Evolutionary conservation across 768 basidiomycete species (phyloP).

Genomic region (Cantharellus cinnabarinus): DNA sequence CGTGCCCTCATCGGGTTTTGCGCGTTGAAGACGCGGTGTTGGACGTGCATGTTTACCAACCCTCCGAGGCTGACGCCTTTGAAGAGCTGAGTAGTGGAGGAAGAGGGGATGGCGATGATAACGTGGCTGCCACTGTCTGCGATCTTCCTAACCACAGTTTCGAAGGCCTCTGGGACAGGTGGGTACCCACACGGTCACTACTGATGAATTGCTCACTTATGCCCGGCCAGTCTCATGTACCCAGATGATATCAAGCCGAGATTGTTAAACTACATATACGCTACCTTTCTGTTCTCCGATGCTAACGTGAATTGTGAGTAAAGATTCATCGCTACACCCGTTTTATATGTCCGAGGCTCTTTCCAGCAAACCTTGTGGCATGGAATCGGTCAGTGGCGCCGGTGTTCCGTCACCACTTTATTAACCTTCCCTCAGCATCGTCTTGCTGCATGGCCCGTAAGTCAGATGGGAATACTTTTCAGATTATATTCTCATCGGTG

Average conservation of each 20-base stretch:
- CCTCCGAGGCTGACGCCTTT: conserved; percentile 35
- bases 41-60: conserved; percentile 79
- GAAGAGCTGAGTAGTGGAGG: conserved; percentile 40
- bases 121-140: conserved; percentile 76
- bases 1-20: conserved; percentile 29
- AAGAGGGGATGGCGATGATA: conserved; percentile 47
- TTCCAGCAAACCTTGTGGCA: conserved; percentile 64
- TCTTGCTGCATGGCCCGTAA: conserved; percentile 75
- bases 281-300: conserved; percentile 83
- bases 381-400: conserved; percentile 53
- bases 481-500: background rate
- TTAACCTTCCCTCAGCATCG: conserved; percentile 26
- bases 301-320: conserved; percentile 62
- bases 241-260: conserved; percentile 61
- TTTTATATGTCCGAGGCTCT: background rate
- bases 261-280: conserved; percentile 84
- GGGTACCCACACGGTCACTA: conserved; percentile 5
- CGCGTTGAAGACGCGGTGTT: conserved; percentile 39
- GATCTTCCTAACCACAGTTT: conserved; percentile 65
- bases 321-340: background rate
- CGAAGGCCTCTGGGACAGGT: conserved; percentile 73
- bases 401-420: background rate
- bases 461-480: background rate
- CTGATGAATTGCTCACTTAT: background rate
- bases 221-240: conserved; percentile 53